These are phyloP conservation scores for Komagataella pseudopastoris DNA, from an alignment of 805 yeast species.

Conservation along the genomic window DNA sequence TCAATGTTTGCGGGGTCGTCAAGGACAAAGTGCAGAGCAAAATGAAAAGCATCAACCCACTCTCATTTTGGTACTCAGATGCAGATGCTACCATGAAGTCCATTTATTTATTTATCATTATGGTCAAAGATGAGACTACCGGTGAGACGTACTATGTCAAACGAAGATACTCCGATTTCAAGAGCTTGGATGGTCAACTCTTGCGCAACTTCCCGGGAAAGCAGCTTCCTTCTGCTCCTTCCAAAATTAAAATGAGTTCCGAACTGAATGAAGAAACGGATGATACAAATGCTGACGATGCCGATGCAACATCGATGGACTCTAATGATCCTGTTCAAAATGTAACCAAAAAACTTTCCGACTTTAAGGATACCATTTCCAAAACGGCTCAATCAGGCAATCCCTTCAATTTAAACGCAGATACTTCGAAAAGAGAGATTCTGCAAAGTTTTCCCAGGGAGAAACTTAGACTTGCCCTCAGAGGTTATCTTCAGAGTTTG, in stretches of 20 bases:
- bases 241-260: slow-evolving; percentile 14
- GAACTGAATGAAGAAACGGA: slow-evolving; percentile 7
- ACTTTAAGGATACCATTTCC: not conserved
- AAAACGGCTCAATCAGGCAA: not conserved
- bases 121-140: slow-evolving; percentile 21
- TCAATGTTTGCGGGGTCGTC: slow-evolving; percentile 61
- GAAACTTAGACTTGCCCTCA: slow-evolving; percentile 58
- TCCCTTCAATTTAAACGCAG: not conserved
- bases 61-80: not conserved
- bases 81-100: slow-evolving; percentile 3
- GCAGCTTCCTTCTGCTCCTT: slow-evolving; percentile 25
- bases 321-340: not conserved
- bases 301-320: not conserved
- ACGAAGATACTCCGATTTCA: slow-evolving; percentile 59
- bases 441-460: slow-evolving; percentile 43
- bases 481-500: slow-evolving; percentile 55
- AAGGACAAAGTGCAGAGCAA: slow-evolving; percentile 13
- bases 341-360: not conserved
- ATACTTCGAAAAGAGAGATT: not conserved
- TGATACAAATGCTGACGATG: slow-evolving; percentile 2
- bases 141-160: slow-evolving; percentile 32
- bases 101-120: slow-evolving; percentile 33
- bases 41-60: slow-evolving; percentile 1
- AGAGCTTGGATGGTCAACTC: slow-evolving; percentile 36
- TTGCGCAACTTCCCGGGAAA: slow-evolving; percentile 56